Percentiles rank a stretch among this genome's conserved stretches.
phyloP scores from a whole-genome alignment of 2,329 filamentous ascomycete species.

The Berkeleyomyces basicola region DNA sequence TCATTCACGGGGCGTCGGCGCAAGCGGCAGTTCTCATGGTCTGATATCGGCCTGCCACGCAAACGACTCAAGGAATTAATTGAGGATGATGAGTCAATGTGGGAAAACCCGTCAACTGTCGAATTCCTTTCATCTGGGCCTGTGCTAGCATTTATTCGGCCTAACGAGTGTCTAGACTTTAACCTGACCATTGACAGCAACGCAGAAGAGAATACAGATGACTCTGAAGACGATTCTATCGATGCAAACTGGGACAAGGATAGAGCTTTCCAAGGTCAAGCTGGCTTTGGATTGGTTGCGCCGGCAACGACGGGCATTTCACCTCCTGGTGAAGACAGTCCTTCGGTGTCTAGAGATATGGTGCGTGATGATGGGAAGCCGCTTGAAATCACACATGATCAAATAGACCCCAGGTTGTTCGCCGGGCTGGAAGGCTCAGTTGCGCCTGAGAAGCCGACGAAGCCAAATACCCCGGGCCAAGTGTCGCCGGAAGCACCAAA shows the following conservation, averaged over 20 bases:
- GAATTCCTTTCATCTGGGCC: constrained; percentile 5
- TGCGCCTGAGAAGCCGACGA: neutral
- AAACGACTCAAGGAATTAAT: constrained; percentile 9
- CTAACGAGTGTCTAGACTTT: constrained; percentile 10
- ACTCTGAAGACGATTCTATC: neutral
- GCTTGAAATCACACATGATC: neutral
- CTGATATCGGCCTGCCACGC: constrained; percentile 9
- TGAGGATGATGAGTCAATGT: constrained; percentile 11
- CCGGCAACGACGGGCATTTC: neutral
- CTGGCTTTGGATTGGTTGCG: neutral
- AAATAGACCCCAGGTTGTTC: constrained; percentile 11
- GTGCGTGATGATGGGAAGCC: neutral
- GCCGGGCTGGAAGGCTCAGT: neutral
- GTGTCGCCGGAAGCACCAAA: no score
- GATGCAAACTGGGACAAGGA: neutral
- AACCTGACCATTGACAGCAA: neutral
- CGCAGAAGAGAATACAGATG: neutral
- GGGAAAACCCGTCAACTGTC: constrained; percentile 12
- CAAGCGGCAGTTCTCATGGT: constrained; percentile 11
- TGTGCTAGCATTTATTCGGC: constrained; percentile 11
- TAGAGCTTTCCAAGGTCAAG: neutral
- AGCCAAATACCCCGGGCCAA: no score
- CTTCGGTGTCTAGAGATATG: neutral
- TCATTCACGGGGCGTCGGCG: neutral
- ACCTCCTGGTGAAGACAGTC: neutral